Evolutionary conservation across 1,284 basidiomycete genomes (phyloP), one percentile per base, ranked within the genome.

Genomic region (Boletus semigastroideus): DNA sequence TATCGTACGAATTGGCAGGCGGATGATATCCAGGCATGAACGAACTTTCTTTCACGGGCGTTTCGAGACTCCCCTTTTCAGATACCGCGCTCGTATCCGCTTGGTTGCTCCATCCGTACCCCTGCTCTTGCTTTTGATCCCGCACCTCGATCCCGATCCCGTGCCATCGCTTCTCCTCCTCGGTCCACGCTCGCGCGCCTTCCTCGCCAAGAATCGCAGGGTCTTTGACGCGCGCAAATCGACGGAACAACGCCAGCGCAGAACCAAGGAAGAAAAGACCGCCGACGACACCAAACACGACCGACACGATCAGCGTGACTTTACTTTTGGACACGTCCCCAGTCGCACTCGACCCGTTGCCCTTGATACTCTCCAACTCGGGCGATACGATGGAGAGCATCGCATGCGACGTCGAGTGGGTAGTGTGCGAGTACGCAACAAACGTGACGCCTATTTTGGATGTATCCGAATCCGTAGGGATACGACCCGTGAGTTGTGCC

Each of bases 331-430:
- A 73, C 20, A 71, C 64, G 7, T 68, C 61, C 7, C 76, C 77
- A 4, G 76, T 62, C 5, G 58, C 54, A 19, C 57, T 59, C 9
- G 55, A 54, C 12, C 60, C 65, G 45, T 57, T 58, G 13, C 67
- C 70, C 20, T 57, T 56, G 48, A 65, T 52, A 13, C 34, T 48
- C 42, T 68, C 65, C 48, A 71, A 17, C 17, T 74, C 63, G 3
- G 76, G 72, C 25, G 84, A 71, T 30, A 77, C 75, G 42, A 91
- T 71, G 1, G 74, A 68, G n/a, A 90, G 72, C 42, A 63, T 77
- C 2, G 83, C 72, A 60, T 86, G 83, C 12, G 88, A 92, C 0
- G 80, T 86, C 9, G 88, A 87, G 60, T 86, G 86, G 3, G 85
- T 89, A 25, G 76, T 53, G 42, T 67, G 72, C 38, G 84, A 86